Evolutionary conservation across 2,329 filamentous ascomycete genomes (phyloP).

Genomic region (Cladosporium sp.): DNA sequence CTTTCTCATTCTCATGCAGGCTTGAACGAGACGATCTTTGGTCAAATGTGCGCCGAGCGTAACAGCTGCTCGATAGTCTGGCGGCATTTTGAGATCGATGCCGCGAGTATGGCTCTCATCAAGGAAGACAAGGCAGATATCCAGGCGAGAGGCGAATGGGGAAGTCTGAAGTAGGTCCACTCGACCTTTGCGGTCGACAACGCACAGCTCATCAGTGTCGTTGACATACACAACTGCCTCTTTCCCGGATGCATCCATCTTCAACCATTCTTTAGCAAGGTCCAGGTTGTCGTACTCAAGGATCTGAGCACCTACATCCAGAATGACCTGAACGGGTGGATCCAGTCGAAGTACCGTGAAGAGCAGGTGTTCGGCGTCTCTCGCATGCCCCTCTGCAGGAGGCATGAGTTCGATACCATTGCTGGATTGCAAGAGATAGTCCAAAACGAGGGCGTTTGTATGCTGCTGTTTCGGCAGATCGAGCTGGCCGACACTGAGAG

Average conservation of each 20-base stretch:
- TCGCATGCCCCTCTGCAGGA: background rate
- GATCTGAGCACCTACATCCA: conserved; percentile 68
- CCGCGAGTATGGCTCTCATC: conserved; percentile 68
- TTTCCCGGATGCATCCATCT: conserved; percentile 18
- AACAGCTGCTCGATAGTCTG: conserved; percentile 57
- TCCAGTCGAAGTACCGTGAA: conserved; percentile 37
- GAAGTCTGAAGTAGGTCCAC: conserved; percentile 53
- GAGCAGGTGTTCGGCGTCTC: conserved; percentile 38
- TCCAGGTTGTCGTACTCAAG: conserved; percentile 57
- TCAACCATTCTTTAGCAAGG: conserved; percentile 54
- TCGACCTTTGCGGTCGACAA: conserved; percentile 46
- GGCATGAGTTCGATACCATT: conserved; percentile 36
- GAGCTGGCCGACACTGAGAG: conserved; percentile 56
- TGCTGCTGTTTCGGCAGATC: conserved; percentile 55
- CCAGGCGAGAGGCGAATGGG: conserved; percentile 52
- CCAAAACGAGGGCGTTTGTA: conserved; percentile 64
- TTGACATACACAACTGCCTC: conserved; percentile 56
- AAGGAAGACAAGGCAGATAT: conserved; percentile 60
- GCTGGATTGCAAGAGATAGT: conserved; percentile 51
- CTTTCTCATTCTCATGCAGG: conserved; percentile 67
- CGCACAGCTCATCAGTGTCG: conserved; percentile 49
- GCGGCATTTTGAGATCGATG: conserved; percentile 60
- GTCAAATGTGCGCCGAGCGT: conserved; percentile 61
- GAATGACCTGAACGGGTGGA: conserved; percentile 51
- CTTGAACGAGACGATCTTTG: conserved; percentile 67